Base-by-base conservation (phyloP, 1,139 yeast genomes). In the Diutina siamensis region DNA sequence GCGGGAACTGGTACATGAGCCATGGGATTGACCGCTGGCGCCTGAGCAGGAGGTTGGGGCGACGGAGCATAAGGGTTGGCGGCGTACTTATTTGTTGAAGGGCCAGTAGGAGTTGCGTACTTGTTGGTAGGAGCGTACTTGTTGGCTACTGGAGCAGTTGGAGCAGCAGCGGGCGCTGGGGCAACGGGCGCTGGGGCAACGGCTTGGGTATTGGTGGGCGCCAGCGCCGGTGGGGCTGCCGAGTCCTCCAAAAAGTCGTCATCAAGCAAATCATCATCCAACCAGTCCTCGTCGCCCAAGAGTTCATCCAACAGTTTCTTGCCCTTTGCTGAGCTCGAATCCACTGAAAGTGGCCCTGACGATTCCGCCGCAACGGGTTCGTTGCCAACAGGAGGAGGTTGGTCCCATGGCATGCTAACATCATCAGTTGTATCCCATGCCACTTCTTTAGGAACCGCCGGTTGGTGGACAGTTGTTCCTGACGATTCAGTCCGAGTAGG, bases 251-350 rank as follows among this genome's bases (percentile, higher is more conserved):
- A 57, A 55, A 44, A 57, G 45, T 64, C 44, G 22, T 67, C 72
- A 40, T 70, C 73, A 40, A 66, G 64, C n/a, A 70, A 59, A 5
- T 48, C 49, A 20, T 47, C 49, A 19, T 47, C 49, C 20, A 46
- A 25, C 17, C 46, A 36, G 35, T 68, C 51, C 35, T 70, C 78
- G 47, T 76, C 81, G 12, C 44, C 53, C 48, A 56, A 54, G 18
- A 57, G 48, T 7, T 48, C 49, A 22, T 53, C 57, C 10, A 54
- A 44, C 22, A 48, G 47, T 5, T 33, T 40, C 20, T 32, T 32
- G 4, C 25, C 19, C 25, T 35, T 34, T 13, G 32, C 28, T 25
- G 28, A 25, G 28, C 28, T 25, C 10, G 28, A 10, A 25, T 7
- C 28, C 28, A 7, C 9, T 25, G 28, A 10, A 10, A 10, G 28